Evolutionary conservation across 2,329 filamentous ascomycete species (phyloP).

Genomic region (Podosphaera fusca): DNA sequence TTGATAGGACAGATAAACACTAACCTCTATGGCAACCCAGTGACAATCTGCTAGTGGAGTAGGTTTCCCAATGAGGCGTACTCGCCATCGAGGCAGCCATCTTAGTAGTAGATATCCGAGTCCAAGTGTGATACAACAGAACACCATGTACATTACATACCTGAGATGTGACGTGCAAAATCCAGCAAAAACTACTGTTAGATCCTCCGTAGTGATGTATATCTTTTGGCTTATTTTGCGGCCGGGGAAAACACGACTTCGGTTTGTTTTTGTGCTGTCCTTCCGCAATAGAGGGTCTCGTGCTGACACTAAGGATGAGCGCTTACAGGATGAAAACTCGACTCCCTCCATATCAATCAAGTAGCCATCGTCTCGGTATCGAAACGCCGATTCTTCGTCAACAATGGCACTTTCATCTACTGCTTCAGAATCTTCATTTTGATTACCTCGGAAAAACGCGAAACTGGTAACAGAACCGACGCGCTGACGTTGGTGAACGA

Average conservation of each 20-base stretch:
- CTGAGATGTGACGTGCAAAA: slow-evolving; percentile 59
- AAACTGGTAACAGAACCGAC: slow-evolving; percentile 77
- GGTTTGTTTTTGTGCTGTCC: slow-evolving; percentile 45
- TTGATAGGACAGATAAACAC: slow-evolving; percentile 9
- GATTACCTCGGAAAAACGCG: slow-evolving; percentile 52
- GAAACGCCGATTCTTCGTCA: slow-evolving; percentile 18
- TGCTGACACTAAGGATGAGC: slow-evolving; percentile 36
- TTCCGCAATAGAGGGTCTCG: slow-evolving; percentile 45
- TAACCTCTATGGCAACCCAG: slow-evolving; percentile 78
- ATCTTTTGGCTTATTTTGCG: slow-evolving; percentile 66
- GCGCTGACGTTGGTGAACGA: slow-evolving; percentile 59
- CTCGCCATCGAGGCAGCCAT: slow-evolving; percentile 77
- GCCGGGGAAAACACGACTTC: slow-evolving; percentile 33
- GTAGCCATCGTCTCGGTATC: slow-evolving; percentile 13
- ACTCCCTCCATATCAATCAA: slow-evolving; percentile 16
- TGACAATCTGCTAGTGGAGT: slow-evolving; percentile 50
- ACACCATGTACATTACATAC: slow-evolving; percentile 39
- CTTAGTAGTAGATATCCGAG: slow-evolving; percentile 64
- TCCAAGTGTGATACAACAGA: slow-evolving; percentile 54
- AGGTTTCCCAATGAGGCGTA: slow-evolving; percentile 47
- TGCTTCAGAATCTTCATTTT: slow-evolving; percentile 18
- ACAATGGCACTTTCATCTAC: slow-evolving; percentile 19
- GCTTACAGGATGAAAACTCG: slow-evolving; percentile 26
- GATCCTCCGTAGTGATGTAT: slow-evolving; percentile 78
- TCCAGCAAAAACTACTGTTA: slow-evolving; percentile 81